Percentiles rank a stretch among this genome's conserved stretches.
phyloP scores from a whole-genome alignment of 805 yeast genomes.

The Groenewaldozyma salmanticensis region DNA sequence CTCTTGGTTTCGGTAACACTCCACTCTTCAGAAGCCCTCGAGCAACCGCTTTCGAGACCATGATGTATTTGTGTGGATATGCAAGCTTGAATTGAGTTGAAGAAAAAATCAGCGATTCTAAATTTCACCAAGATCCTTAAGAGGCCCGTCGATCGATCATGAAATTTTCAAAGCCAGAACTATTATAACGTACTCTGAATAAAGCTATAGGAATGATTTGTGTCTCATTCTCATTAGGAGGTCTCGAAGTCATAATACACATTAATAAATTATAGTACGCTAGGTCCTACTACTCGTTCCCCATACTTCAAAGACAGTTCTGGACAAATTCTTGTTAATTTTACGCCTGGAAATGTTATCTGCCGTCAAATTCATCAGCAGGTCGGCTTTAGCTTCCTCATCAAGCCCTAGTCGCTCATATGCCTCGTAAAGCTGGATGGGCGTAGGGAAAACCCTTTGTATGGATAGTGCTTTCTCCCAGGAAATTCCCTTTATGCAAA shows the following conservation, averaged over 20 bases:
- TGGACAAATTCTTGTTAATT: slow-evolving; percentile 43
- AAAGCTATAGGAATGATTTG: too few relatives aligned
- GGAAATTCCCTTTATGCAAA: slow-evolving; percentile 73
- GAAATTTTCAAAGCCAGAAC: too few relatives aligned
- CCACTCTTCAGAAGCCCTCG: slow-evolving; percentile 57
- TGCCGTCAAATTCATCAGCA: slow-evolving; percentile 28
- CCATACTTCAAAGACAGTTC: slow-evolving; percentile 49
- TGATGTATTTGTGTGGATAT: too few relatives aligned
- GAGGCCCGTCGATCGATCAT: too few relatives aligned
- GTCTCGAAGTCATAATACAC: too few relatives aligned
- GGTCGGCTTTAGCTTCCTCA: slow-evolving; percentile 27
- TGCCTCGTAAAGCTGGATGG: slow-evolving; percentile 45
- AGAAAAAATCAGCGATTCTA: too few relatives aligned
- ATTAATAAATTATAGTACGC: too few relatives aligned
- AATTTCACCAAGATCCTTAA: too few relatives aligned
- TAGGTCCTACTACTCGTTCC: too few relatives aligned
- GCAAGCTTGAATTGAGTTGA: too few relatives aligned
- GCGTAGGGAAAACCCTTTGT: slow-evolving; percentile 64
- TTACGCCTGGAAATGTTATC: slow-evolving; percentile 42
- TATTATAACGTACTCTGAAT: too few relatives aligned
- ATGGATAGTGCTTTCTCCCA: slow-evolving; percentile 76
- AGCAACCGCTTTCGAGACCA: slow-evolving; percentile 41
- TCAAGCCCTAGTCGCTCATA: slow-evolving; percentile 25
- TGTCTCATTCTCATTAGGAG: too few relatives aligned
- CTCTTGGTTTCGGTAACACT: slow-evolving; percentile 67